Conservation (phyloP, 1,284 basidiomycete species). For the Singerocomus rubriflavus region DNA sequence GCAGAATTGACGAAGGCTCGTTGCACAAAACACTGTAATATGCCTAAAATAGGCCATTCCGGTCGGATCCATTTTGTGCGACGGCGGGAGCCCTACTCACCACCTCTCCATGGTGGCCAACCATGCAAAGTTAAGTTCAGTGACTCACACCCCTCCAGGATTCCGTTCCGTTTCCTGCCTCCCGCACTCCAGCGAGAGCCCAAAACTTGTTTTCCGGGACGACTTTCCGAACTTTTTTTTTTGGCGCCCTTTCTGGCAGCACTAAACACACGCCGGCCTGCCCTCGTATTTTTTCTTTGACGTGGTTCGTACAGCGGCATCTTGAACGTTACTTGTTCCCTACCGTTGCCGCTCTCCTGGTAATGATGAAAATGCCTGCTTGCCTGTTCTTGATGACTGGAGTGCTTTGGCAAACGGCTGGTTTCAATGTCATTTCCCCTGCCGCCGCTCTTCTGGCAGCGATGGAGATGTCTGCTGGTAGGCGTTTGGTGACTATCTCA, state of each 20-base stretch:
- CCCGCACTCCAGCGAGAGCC: neutral
- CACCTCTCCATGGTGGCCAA: conserved; percentile 1
- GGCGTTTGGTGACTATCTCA: no score
- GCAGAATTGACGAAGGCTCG: neutral
- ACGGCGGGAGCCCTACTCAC: no score
- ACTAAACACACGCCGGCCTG: no score
- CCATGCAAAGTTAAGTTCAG: neutral
- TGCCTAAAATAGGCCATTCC: no score
- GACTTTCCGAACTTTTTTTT: no score
- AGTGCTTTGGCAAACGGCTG: neutral
- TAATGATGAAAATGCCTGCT: neutral
- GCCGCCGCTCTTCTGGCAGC: neutral
- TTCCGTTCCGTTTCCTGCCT: neutral
- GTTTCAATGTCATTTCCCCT: neutral
- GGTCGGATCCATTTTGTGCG: no score
- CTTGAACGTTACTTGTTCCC: neutral
- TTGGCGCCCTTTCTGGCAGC: neutral
- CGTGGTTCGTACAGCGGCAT: neutral
- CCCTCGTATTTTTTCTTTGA: neutral
- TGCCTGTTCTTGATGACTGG: neutral
- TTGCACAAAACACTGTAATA: no score
- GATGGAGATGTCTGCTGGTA: neutral
- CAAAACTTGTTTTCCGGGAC: neutral
- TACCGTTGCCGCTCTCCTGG: neutral
- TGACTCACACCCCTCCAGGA: neutral